These are phyloP conservation scores for Lizanozyma gosingica DNA, from an alignment of 1,139 yeast genomes.

Conservation along the genomic window DNA sequence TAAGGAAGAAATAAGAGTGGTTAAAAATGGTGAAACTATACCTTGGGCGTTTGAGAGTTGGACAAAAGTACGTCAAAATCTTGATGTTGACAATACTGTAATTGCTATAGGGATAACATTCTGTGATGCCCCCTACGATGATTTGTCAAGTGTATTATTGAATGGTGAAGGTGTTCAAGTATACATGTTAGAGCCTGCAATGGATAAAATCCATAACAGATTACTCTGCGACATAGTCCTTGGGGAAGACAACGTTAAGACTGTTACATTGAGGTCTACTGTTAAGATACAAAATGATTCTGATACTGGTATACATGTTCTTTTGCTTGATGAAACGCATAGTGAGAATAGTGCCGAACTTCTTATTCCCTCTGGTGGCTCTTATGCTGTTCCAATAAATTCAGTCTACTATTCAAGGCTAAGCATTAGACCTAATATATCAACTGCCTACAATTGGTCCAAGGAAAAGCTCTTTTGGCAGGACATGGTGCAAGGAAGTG, in stretches of 20 bases:
- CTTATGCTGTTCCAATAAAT: constrained; percentile 65
- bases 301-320: constrained; percentile 45
- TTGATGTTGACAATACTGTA: constrained; percentile 55
- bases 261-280: constrained; percentile 68
- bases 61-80: constrained; percentile 74
- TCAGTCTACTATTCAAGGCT: constrained; percentile 52
- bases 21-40: constrained; percentile 43
- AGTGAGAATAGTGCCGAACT: constrained; percentile 12
- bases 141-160: constrained; percentile 51
- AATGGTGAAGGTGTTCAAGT: constrained; percentile 81
- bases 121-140: constrained; percentile 44
- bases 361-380: constrained; percentile 42
- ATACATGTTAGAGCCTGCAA: constrained; percentile 56
- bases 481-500: constrained; percentile 41
- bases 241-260: constrained; percentile 71
- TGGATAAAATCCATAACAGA: constrained; percentile 60
- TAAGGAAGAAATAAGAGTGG: constrained; percentile 12
- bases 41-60: constrained; percentile 97
- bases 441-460: constrained; percentile 61
- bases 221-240: constrained; percentile 63
- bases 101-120: constrained; percentile 57
- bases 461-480: constrained; percentile 56
- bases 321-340: constrained; percentile 16
- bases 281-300: constrained; percentile 64
- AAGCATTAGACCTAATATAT: constrained; percentile 52